phyloP scores from a whole-genome alignment of 2,329 filamentous ascomycete species.

The Aciculosporium take region DNA sequence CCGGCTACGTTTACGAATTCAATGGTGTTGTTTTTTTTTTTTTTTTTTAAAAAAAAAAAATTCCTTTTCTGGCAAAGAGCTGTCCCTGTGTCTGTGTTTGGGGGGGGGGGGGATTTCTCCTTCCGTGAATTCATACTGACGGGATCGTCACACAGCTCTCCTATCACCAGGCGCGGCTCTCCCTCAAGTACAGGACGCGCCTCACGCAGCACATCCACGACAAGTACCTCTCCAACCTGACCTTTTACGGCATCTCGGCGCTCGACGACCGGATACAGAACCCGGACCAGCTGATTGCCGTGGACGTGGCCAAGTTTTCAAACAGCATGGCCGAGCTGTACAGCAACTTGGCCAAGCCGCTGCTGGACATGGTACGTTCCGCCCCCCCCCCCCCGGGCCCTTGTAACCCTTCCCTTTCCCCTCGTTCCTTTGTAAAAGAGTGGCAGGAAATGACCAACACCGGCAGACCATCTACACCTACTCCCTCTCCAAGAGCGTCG shows the following conservation, averaged over 20 bases:
- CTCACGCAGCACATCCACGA: slow-evolving; percentile 92
- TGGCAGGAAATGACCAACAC: too few relatives aligned
- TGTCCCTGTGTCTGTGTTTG: too few relatives aligned
- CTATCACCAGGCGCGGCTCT: slow-evolving; percentile 91
- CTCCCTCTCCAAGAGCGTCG: slow-evolving; percentile 85
- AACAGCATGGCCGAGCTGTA: slow-evolving; percentile 91
- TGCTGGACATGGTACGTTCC: slow-evolving; percentile 66
- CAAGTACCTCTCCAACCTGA: slow-evolving; percentile 92
- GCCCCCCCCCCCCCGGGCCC: too few relatives aligned
- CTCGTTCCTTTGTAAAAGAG: background rate
- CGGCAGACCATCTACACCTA: slow-evolving; percentile 74
- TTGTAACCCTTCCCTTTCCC: background rate
- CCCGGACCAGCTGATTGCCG: slow-evolving; percentile 90
- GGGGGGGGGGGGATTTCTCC: too few relatives aligned
- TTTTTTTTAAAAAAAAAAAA: too few relatives aligned
- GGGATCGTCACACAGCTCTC: slow-evolving; percentile 49
- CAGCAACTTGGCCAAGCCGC: slow-evolving; percentile 87
- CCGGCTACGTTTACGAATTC: slow-evolving; percentile 97
- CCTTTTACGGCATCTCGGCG: slow-evolving; percentile 90
- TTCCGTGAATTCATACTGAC: background rate
- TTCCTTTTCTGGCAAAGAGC: too few relatives aligned
- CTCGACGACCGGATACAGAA: slow-evolving; percentile 98
- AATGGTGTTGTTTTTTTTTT: slow-evolving; percentile 52
- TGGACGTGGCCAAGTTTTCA: slow-evolving; percentile 92
- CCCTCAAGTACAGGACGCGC: slow-evolving; percentile 80